Conservation (phyloP, 2,329 filamentous ascomycete species). For the Blumeria graminis region DNA sequence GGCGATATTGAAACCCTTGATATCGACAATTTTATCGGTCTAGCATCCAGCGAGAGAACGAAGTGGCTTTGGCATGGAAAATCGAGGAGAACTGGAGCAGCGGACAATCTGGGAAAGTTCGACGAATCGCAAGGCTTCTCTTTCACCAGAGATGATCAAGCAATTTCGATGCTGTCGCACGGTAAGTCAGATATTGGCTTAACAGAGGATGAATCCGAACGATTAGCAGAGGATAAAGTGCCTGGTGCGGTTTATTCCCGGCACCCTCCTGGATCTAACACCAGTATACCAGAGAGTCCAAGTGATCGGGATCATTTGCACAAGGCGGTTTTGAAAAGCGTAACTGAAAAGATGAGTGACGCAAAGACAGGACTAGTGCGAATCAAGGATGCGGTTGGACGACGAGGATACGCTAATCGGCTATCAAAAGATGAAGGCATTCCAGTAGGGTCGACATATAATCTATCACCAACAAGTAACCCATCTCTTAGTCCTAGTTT, state of each 20-base stretch:
- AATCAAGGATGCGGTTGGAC: conserved; percentile 64
- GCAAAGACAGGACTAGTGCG: conserved; percentile 61
- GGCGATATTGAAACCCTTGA: conserved; percentile 83
- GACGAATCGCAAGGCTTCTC: conserved; percentile 23
- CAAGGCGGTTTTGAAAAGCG: conserved; percentile 51
- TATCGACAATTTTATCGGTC: conserved; percentile 56
- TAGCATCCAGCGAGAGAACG: conserved; percentile 56
- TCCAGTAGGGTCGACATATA: conserved; percentile 5
- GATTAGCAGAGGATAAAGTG: conserved; percentile 18
- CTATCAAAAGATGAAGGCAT: conserved; percentile 28
- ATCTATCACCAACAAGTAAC: not conserved
- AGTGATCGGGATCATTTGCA: conserved; percentile 34
- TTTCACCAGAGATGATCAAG: conserved; percentile 32
- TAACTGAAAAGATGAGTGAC: conserved; percentile 56
- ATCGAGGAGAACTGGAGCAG: conserved; percentile 35
- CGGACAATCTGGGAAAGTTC: conserved; percentile 22
- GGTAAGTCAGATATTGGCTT: conserved; percentile 27
- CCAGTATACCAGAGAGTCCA: conserved; percentile 23
- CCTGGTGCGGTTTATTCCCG: conserved; percentile 22
- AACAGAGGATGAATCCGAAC: conserved; percentile 26
- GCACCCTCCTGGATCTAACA: conserved; percentile 21
- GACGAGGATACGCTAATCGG: conserved; percentile 24
- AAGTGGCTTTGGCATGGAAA: conserved; percentile 96
- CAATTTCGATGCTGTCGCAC: conserved; percentile 20
- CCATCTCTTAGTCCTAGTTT: conserved; percentile 12